Evolutionary conservation across 768 basidiomycete species (phyloP).

Genomic region (Hygrocybe punicea): DNA sequence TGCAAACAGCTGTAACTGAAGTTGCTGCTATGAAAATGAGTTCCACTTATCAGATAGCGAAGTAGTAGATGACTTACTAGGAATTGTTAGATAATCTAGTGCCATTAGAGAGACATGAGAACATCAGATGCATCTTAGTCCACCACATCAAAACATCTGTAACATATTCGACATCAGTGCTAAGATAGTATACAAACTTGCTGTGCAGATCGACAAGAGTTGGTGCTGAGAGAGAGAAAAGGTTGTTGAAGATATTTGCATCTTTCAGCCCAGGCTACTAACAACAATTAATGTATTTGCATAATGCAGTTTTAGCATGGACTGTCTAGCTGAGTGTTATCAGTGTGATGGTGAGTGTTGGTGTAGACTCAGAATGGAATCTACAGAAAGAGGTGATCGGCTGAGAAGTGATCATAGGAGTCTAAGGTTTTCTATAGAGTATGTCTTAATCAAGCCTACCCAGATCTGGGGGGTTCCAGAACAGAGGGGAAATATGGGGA

Average conservation of each 20-base stretch:
- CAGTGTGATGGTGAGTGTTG: too few species aligned
- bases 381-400: too few species aligned
- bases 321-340: not conserved
- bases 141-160: constrained; percentile 9
- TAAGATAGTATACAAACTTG: constrained; percentile 14
- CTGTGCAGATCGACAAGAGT: not conserved
- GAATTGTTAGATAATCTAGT: constrained; percentile 22
- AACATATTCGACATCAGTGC: constrained; percentile 2
- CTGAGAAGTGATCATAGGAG: too few species aligned
- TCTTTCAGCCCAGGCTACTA: not conserved
- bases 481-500: too few species aligned
- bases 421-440: too few species aligned
- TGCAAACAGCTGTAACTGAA: too few species aligned
- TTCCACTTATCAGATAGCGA: not conserved
- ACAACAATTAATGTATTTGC: not conserved
- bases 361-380: too few species aligned
- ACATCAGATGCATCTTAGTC: not conserved
- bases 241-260: constrained; percentile 13
- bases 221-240: constrained; percentile 3
- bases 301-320: not conserved
- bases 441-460: too few species aligned
- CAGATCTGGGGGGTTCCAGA: too few species aligned
- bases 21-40: constrained; percentile 21
- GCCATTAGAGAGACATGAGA: constrained; percentile 26
- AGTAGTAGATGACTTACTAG: constrained; percentile 12